Conservation (phyloP, 345 rosid genomes). For the Geranium brycei region DNA sequence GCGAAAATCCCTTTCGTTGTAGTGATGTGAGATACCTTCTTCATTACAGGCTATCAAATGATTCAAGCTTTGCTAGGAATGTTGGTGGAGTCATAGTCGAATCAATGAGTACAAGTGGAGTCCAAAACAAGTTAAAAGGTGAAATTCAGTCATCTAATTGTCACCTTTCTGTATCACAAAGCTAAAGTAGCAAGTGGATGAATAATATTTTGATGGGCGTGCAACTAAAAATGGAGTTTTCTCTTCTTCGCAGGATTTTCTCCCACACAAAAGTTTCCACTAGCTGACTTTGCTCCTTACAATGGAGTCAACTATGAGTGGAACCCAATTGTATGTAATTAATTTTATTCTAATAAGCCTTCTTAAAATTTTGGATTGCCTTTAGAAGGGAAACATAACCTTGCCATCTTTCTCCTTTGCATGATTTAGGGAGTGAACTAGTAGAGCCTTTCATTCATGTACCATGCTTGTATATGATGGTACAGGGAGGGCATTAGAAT, state of each 20-base stretch:
- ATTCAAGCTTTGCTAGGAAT: slow-evolving; percentile 49
- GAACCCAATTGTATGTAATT: slow-evolving; percentile 67
- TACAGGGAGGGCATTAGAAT: neutral
- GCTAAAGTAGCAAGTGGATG: slow-evolving; percentile 2
- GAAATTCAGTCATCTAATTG: slow-evolving; percentile 10
- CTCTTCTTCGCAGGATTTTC: slow-evolving; percentile 57
- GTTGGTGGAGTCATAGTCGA: slow-evolving; percentile 71
- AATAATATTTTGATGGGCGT: no score
- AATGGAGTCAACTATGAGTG: slow-evolving; percentile 46
- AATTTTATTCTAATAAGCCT: neutral
- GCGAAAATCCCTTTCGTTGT: neutral
- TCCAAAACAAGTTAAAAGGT: slow-evolving; percentile 43
- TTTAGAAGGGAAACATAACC: neutral
- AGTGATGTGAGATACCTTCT: slow-evolving; percentile 9
- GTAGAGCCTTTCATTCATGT: neutral
- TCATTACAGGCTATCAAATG: slow-evolving; percentile 57
- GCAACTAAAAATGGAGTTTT: slow-evolving; percentile 16
- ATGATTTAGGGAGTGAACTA: neutral
- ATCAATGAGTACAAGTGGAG: slow-evolving; percentile 24
- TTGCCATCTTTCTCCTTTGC: neutral
- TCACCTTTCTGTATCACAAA: slow-evolving; percentile 3
- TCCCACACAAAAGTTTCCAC: slow-evolving; percentile 80
- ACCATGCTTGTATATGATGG: neutral
- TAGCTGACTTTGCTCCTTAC: slow-evolving; percentile 73
- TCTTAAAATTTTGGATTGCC: neutral